Evolutionary conservation across 2,329 filamentous ascomycete genomes (phyloP).

Genomic region (Emmonsiellopsis sp.): DNA sequence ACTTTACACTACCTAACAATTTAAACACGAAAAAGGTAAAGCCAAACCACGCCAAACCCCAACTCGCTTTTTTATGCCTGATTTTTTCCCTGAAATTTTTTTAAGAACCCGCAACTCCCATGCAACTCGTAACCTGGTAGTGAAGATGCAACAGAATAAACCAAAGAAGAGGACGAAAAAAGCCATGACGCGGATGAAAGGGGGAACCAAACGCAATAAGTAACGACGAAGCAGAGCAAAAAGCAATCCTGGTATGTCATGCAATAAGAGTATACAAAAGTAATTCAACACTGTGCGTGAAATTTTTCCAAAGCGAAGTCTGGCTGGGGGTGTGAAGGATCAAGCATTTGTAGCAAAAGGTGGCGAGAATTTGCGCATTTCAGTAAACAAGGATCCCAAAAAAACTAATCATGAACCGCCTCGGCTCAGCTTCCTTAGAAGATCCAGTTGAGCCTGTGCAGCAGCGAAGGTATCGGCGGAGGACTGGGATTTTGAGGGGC

Average conservation of each 20-base stretch:
- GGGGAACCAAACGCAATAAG: neutral
- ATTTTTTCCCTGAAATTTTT: neutral
- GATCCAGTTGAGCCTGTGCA: slow-evolving; percentile 34
- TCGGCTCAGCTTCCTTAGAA: slow-evolving; percentile 29
- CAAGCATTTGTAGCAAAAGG: neutral
- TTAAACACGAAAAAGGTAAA: too few relatives aligned
- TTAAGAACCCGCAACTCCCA: neutral
- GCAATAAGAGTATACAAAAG: neutral
- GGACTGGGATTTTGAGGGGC: slow-evolving; percentile 10
- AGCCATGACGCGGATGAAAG: neutral
- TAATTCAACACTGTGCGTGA: neutral
- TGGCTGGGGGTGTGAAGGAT: neutral
- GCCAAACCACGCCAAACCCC: neutral
- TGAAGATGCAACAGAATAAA: neutral
- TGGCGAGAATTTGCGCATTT: neutral
- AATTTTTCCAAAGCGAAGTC: too few relatives aligned
- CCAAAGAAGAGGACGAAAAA: neutral
- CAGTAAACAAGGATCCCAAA: neutral
- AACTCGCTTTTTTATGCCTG: neutral
- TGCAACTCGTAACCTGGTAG: too few relatives aligned
- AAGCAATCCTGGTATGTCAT: neutral
- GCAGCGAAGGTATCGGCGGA: slow-evolving; percentile 30
- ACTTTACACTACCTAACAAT: too few relatives aligned
- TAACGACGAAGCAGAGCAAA: neutral
- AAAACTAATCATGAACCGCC: slow-evolving; percentile 7